A percentile compares a stretch with the other conserved stretches of the same genome.
Evolutionary conservation across 2,329 filamentous ascomycete genomes (phyloP).

Genomic region (Calonectria pseudoreteaudii): DNA sequence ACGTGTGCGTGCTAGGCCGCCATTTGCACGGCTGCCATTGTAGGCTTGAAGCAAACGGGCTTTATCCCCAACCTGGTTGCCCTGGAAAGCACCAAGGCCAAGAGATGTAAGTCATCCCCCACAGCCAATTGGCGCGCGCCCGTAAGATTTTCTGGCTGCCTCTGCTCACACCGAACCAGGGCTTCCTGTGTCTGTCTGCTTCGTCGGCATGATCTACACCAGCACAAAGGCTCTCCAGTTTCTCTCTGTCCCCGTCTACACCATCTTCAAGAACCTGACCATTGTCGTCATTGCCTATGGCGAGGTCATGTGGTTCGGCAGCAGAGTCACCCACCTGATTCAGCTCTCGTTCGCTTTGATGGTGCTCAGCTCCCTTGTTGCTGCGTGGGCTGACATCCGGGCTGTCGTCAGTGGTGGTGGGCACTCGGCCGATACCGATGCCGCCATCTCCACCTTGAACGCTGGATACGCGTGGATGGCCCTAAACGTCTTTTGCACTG

Average conservation of each 20-base stretch:
- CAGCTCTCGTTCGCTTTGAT: conserved; percentile 96
- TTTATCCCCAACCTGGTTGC: conserved; percentile 84
- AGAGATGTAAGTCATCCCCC: conserved; percentile 76
- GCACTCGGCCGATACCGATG: no score
- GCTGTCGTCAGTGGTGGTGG: no score
- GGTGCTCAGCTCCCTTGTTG: conserved; percentile 93
- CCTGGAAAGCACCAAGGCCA: conserved; percentile 90
- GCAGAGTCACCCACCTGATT: conserved; percentile 88
- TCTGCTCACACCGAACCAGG: conserved; percentile 61
- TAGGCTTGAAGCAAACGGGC: conserved; percentile 82
- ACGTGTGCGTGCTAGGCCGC: conserved; percentile 77
- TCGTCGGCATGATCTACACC: conserved; percentile 99
- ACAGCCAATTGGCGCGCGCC: neutral
- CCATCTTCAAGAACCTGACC: conserved; percentile 99
- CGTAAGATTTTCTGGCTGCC: no score
- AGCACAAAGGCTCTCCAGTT: conserved; percentile 95
- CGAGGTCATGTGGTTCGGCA: conserved; percentile 98
- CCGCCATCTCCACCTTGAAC: no score
- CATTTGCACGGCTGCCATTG: conserved; percentile 88
- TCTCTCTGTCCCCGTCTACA: conserved; percentile 98
- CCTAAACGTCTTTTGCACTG: no score
- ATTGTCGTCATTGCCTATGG: conserved; percentile 99
- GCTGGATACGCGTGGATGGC: no score
- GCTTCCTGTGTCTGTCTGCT: conserved; percentile 95
- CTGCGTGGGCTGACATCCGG: conserved; percentile 76